Base-by-base conservation (phyloP, 73 alveolate genomes). In the Chromera velia region DNA sequence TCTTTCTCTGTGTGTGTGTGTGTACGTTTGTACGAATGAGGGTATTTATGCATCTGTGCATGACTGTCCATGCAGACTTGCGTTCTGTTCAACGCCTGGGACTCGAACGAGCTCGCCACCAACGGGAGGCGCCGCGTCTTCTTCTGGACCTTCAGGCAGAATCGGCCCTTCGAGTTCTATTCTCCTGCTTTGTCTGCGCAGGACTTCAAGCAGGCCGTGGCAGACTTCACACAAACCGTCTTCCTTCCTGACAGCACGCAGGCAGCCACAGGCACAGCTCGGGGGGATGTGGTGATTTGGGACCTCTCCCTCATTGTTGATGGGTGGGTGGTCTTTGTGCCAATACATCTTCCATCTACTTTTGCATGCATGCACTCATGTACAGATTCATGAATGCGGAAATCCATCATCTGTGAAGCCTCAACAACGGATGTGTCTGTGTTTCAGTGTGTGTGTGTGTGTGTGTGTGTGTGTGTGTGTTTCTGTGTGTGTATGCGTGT, bases 251-350 rank as follows among this genome's bases (percentile, higher is more conserved):
- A 79, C 32, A 70, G 80, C 26, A 79, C 86, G n/a, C 76, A 70
- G 76, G 76, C 29, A 0, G 46, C 33, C 74, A 4, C 33, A 6
- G 97, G 97, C 9, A 92, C 98, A 63, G 84, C 88, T 40, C 93
- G 92, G 34, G 98, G 98, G 9, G 96, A 94, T 81, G 89, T 94
- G 67, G 89, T 94, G 67, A 97, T 94, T 28, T 94, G 98, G 98
- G 98, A 92, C 87, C 89, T 92, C 33, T 88, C 95, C 73, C 82
- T 92, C 75, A 90, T 92, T 86, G 88, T 90, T 45, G 98, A 92
- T 69, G 98, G 94, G 67, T 40, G 55, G n/a, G n/a, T n/a, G n/a
- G n/a, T n/a, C n/a, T n/a, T n/a, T n/a, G n/a, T n/a, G n/a, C n/a
- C n/a, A n/a, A n/a, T n/a, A n/a, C n/a, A n/a, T n/a, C n/a, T n/a